Base-by-base conservation (phyloP, 352 stramenopile genomes). In the Phytophthora fragariae region DNA sequence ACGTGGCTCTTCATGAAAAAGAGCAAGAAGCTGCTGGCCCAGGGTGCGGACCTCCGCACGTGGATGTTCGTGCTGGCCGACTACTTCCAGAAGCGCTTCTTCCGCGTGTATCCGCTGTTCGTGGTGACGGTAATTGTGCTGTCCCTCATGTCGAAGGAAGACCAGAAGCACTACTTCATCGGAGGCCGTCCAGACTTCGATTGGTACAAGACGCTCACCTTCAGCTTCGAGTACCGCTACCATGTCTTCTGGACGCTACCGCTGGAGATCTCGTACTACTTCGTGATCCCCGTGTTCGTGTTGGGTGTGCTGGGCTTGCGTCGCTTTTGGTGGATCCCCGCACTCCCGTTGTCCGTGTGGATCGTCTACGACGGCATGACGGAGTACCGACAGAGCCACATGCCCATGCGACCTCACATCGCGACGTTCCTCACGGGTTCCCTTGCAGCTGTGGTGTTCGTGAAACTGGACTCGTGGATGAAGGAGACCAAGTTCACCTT, bases 71-170 rank as follows among this genome's bases (percentile, higher is more conserved):
- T 68, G 46, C 52, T 83, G 19, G 24, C 56, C 27, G 81, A 88
- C 67, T 88, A 90, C 55, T 80, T 83, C 39, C 69, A 62, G 33
- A 87, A 85, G 46, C 80, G 80, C 0, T 84, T 90, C 56, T 77
- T 87, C 15, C 78, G 80, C 27, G 82, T 90, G 11, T 90, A 90
- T 57, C 80, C 83, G 59, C 70, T 90, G 1, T 90, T 90, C 39
- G 63, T 66, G n/a, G 75, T 77, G 29, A 64, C 74, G 15, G 80
- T 79, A 8, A 54, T 79, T 29, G 41, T 82, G 8, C 46, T 86
- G 12, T 74, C 59, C 15, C n/a, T 76, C 6, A 49, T 87, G n/a
- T 71, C 72, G n/a, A 41, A 55, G 27, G 61, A 73, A 15, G 56
- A 72, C 46, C 50, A 81, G 54, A 60, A 65, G 1, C 71, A n/a